Percentiles rank a stretch among this genome's conserved stretches.
Conservation (phyloP, 129 eudicot genomes). For the Smallanthus sonchifolius region DNA sequence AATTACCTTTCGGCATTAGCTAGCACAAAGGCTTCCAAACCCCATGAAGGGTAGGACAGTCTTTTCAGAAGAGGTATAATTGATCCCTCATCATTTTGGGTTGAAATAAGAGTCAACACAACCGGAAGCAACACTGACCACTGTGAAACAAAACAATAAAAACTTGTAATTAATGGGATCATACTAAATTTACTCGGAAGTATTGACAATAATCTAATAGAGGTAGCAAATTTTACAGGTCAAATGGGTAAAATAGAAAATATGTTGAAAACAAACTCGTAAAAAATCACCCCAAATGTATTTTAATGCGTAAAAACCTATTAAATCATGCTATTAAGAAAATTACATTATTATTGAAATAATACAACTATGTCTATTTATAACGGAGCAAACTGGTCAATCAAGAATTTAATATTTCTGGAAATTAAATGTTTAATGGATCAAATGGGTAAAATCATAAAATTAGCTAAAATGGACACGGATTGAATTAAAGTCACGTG, state of each 20-base stretch:
- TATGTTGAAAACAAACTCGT: no score
- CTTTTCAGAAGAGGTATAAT: conserved; percentile 35
- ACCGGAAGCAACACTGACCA: conserved; percentile 97
- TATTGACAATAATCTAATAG: background rate
- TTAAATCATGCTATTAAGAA: background rate
- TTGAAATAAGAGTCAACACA: conserved; percentile 82
- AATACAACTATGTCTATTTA: background rate
- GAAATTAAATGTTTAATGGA: no score
- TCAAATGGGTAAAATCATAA: no score
- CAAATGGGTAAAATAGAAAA: background rate
- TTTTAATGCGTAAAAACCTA: background rate
- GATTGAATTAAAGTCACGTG: no score
- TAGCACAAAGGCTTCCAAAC: conserved; percentile 81
- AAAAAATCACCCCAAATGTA: background rate
- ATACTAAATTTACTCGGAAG: background rate
- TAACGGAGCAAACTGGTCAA: no score
- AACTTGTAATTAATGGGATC: background rate
- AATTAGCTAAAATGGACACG: no score
- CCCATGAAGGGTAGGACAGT: conserved; percentile 80
- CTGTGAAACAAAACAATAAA: conserved; percentile 37
- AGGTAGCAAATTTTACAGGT: no score
- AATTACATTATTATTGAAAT: no score
- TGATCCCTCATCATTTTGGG: conserved; percentile 45
- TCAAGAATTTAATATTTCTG: no score
- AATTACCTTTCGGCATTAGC: conserved; percentile 85